Evolutionary conservation across 805 yeast genomes (phyloP), one percentile per base, ranked within the genome.

Genomic region (Sugiyamaella marilandica): DNA sequence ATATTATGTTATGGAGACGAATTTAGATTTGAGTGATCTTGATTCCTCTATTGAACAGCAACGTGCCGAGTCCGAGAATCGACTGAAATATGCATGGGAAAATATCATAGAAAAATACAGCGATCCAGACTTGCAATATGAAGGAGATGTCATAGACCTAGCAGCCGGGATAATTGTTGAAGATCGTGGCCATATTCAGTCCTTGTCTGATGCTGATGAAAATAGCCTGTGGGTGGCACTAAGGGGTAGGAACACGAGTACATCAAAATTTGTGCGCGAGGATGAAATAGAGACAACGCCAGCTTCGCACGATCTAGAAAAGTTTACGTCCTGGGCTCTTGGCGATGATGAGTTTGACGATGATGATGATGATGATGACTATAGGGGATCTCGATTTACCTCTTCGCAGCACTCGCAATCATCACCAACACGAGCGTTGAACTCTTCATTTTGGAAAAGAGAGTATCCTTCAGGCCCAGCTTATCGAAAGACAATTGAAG

Each of bases 151-250:
- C 5, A 63, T 74, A 11, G 90, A 87, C 63, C 61, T 87, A 19
- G 62, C 64, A 9, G 81, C 89, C 0, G 91, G 92, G 0, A 73
- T 77, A 52, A 77, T 87, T 1, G 65, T 82, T 1, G 77, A 72
- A 32, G 90, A 87, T 60, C 76, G 79, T 49, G 95, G 95, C 1
- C 95, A 87, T 65, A 59, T 87, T 19, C 67, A 77, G 52, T 77
- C 83, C 1, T 60, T 84, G 52, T 47, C 51, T 10, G 55, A 47
- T 5, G 41, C 48, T 13, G 29, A 21, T 9, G 29, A 45, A 29
- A 24, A 35, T 10, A 47, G 58, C 14, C 14, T 54, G 14, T 55
- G 57, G 57, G 55, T 29, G 49, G 16, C 50, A 24, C 13, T 35
- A n/a, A 16, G 18, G 18, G 8, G 18, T 35, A n/a, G 8, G 14